Base-by-base conservation (phyloP, 805 yeast genomes). In the Starmerella tilneyi region DNA sequence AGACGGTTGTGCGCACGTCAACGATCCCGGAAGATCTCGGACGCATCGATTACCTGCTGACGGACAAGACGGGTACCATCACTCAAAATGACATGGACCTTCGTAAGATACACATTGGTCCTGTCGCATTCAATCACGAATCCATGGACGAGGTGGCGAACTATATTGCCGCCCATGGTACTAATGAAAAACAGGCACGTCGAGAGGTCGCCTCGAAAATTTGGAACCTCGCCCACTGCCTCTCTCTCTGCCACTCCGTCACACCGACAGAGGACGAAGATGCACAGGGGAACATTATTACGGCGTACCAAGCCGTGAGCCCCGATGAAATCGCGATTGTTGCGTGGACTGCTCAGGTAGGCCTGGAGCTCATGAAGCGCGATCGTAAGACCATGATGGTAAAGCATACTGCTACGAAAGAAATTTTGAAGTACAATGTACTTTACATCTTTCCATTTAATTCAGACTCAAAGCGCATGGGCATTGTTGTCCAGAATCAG, bases 321-420 rank as follows among this genome's bases (percentile, higher is more conserved):
- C 99, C 99, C 0, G 99, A 92, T 67, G 99, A 92, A 61, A 79
- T 92, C 55, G 98, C 99, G 23, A 92, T 92, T 51, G 97, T 92
- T 16, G 81, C 81, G 58, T 92, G 85, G 66, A 84, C 96, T 0
- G 94, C 85, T 52, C 61, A 69, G 2, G 89, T 88, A 24, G 99
- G 98, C 0, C 68, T 92, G 28, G 75, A 86, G 7, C 70, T 92
- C 36, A 71, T 76, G 48, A 79, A 76, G 57, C 76, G 99, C 56
- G 98, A 92, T 61, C 75, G 98, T 47, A 73, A 73, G 45, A 74
- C 79, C 6, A 73, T 92, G 54, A 71, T 84, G 0, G 63, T 92
- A 39, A 59, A 75, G 27, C 94, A 86, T 59, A 68, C 72, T 27
- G 69, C 74, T 2, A 63, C 82, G 3, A 74, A 77, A 21, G 43